Evolutionary conservation across 1,284 basidiomycete species (phyloP), one percentile per base, ranked within the genome.

Genomic region (Mycosarcoma maydis): DNA sequence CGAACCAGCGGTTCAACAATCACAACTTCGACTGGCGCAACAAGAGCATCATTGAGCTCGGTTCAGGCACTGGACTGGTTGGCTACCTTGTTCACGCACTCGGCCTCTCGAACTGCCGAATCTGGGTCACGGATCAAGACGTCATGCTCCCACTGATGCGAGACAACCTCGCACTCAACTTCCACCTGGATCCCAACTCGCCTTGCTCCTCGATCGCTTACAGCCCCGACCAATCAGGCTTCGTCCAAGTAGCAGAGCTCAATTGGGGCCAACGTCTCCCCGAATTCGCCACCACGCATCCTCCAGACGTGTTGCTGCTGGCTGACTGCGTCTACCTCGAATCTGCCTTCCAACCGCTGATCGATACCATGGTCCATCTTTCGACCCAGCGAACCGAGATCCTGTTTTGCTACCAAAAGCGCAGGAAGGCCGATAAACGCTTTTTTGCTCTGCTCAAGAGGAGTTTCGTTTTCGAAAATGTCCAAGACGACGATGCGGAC

Each of bases 281-380:
- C 6, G 14, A 26, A 19, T 34, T 73, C 1, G 39, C 49, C 4
- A 58, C 83, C 20, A 6, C 10, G 10, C 85, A 79, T 0, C 51
- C 66, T 16, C 86, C 88, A 7, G 87, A 92, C 72, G 65, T 95
- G 2, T 48, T 80, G 1, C 60, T 80, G 9, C 50, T 80, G 1
- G 78, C 78, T 2, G 94, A 97, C 80, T 97, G 94, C 76, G 92
- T 97, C 6, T 97, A 97, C 83, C 92, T 92, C 72, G 94, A 96
- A 75, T 79, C 82, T 17, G 90, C 92, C 0, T 97, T 96, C 76
- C 90, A 92, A 3, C 86, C 94, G 14, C 87, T 97, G 1, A 90
- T 94, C 1, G 83, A 89, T 69, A 95, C 93, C 0, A 85, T 97
- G 45, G 85, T 84, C 30, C 87, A 89, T 37, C 86, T 96, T 17